Base-by-base conservation (phyloP, 257 asterid species). In the Rubia yunnanensis region DNA sequence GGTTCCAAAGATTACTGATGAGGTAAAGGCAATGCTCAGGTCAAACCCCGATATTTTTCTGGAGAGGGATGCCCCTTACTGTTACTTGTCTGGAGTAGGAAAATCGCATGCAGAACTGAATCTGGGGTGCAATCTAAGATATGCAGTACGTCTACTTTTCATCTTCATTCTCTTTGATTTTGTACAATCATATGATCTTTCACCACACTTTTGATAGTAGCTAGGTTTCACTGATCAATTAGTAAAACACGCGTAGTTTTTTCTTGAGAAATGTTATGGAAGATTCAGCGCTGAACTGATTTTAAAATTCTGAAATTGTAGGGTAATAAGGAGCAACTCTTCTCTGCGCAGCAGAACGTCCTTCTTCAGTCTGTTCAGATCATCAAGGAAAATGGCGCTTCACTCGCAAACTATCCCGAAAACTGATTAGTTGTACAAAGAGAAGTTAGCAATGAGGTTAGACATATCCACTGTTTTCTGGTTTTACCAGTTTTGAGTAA, bases 61-160 rank as follows among this genome's bases (percentile, higher is more conserved):
- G 89, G 97, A 73, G 5, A 82, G 70, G 80, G 99, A 92, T 73
- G 89, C 92, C 39, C 99, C 99, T 3, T 92, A 82, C 63, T 89
- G 97, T 79, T 84, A 60, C 76, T 73, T 92, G 82, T 89, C 97
- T 54, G 80, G 64, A 32, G 77, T 92, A 32, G 97, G 83, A 79
- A 73, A 76, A 71, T 78, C 97, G 31, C 79, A 75, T 44, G 94
- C 96, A 36, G 96, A 86, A 64, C 66, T 92, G 67, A 92, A 94
- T 35, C 64, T 92, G 74, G 95, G 97, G 70, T 92, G 97, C 92
- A 89, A 89, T 70, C 86, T 92, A 30, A 89, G 80, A 66, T 58
- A 64, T 54, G 66, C 78, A 86, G 99, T 89, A 83, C 46, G 2
- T 20, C 28, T 62, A 50, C 41, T 64, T 49, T 57, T 23, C 26